These are phyloP conservation scores for Arabis hirsuta DNA, from an alignment of 345 rosid species.

Conservation along the genomic window DNA sequence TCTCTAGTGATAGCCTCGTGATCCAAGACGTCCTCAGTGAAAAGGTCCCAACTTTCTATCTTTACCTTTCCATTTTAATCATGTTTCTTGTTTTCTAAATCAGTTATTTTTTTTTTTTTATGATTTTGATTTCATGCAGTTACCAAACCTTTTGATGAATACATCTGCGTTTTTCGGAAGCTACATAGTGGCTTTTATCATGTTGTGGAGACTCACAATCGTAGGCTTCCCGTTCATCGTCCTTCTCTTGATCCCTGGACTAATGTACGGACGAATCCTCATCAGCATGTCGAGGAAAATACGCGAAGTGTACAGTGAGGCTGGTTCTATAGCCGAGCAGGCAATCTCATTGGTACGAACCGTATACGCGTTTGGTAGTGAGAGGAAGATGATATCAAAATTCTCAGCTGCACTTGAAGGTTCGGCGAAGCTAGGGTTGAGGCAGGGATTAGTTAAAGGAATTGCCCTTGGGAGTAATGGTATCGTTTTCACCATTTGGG, in stretches of 20 bases:
- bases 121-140: slow-evolving; percentile 55
- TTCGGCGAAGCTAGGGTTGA: slow-evolving; percentile 82
- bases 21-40: slow-evolving; percentile 95
- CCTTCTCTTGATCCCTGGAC: slow-evolving; percentile 91
- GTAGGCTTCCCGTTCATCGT: slow-evolving; percentile 82
- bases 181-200: slow-evolving; percentile 77
- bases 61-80: not conserved
- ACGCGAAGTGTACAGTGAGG: slow-evolving; percentile 85
- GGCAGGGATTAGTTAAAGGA: slow-evolving; percentile 93
- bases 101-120: slow-evolving; percentile 43
- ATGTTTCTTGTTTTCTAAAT: slow-evolving; percentile 39
- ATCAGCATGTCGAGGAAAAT: slow-evolving; percentile 82
- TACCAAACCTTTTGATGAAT: slow-evolving; percentile 82
- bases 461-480: slow-evolving; percentile 88
- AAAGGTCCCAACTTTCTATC: slow-evolving; percentile 56
- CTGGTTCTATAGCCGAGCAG: slow-evolving; percentile 84
- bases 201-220: slow-evolving; percentile 82
- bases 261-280: slow-evolving; percentile 78
- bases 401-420: slow-evolving; percentile 82
- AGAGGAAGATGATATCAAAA: slow-evolving; percentile 72
- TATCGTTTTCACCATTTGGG: slow-evolving; percentile 90
- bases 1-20: slow-evolving; percentile 90
- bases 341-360: slow-evolving; percentile 87
- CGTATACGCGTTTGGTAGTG: slow-evolving; percentile 80
- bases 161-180: slow-evolving; percentile 82